These are phyloP conservation scores for Tolypocladium endophyticum DNA, from an alignment of 2,329 filamentous ascomycete species.

Conservation along the genomic window DNA sequence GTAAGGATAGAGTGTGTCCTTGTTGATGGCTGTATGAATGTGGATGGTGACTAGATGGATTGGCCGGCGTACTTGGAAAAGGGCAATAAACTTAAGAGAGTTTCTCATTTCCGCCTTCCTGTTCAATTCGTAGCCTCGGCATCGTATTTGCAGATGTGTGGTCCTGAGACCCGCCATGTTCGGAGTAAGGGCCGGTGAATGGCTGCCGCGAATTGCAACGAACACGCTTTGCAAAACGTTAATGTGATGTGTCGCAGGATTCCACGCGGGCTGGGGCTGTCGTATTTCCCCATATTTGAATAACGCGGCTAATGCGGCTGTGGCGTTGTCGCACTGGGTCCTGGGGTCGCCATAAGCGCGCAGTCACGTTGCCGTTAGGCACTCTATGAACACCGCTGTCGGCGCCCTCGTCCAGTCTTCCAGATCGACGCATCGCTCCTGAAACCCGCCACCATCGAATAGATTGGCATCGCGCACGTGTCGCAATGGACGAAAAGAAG, in stretches of 20 bases:
- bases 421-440: not conserved
- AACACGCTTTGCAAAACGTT: too few relatives aligned
- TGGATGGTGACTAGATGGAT: slow-evolving; percentile 2
- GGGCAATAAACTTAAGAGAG: not conserved
- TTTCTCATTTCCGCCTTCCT: not conserved
- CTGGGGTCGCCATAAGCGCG: too few relatives aligned
- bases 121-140: not conserved
- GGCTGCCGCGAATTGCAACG: too few relatives aligned
- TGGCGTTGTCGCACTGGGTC: too few relatives aligned
- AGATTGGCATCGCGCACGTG: not conserved
- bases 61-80: not conserved
- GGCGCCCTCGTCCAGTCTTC: too few relatives aligned
- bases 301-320: too few relatives aligned
- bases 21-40: not conserved
- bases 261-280: too few relatives aligned
- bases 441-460: not conserved
- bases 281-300: too few relatives aligned
- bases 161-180: too few relatives aligned
- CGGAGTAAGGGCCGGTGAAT: too few relatives aligned
- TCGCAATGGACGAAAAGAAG: slow-evolving; percentile 76
- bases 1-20: slow-evolving; percentile 13
- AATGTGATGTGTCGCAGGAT: too few relatives aligned
- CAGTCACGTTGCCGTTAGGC: too few relatives aligned
- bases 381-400: not conserved
- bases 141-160: not conserved